Conservation (phyloP, 257 asterid species). For the Solanum piurae region DNA sequence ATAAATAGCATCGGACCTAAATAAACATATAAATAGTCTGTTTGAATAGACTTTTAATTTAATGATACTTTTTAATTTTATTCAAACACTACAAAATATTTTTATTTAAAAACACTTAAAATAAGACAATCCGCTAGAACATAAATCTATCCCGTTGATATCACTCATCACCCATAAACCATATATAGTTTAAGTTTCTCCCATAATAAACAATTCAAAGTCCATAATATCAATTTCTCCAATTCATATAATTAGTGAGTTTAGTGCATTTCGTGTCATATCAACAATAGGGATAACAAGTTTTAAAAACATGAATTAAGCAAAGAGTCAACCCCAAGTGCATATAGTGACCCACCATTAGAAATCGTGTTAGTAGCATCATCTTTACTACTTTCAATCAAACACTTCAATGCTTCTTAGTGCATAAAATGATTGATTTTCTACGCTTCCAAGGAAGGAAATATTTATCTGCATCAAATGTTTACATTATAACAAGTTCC, state of each 20-base stretch:
- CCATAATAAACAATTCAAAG: neutral
- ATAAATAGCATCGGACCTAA: neutral
- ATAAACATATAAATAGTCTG: neutral
- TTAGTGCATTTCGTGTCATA: conserved; percentile 1
- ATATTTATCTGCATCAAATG: neutral
- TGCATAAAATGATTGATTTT: neutral
- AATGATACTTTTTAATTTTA: no score
- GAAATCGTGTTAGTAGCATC: neutral
- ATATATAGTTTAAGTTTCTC: neutral
- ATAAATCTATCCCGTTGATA: neutral
- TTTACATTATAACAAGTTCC: fast-evolving
- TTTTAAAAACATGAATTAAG: neutral
- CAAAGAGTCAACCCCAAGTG: neutral
- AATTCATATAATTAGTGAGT: neutral
- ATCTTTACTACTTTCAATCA: neutral
- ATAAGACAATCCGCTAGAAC: neutral
- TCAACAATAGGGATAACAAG: neutral
- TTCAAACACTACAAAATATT: no score
- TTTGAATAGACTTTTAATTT: neutral
- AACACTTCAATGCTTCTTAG: neutral
- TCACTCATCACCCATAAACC: neutral
- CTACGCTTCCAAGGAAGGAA: neutral
- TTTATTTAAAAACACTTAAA: no score
- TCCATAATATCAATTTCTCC: neutral
- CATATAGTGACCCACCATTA: neutral